Percentiles rank a stretch among this genome's conserved stretches.
These are phyloP conservation scores for Lepraria neglecta DNA, from an alignment of 495 filamentous ascomycete species.

Conservation along the genomic window DNA sequence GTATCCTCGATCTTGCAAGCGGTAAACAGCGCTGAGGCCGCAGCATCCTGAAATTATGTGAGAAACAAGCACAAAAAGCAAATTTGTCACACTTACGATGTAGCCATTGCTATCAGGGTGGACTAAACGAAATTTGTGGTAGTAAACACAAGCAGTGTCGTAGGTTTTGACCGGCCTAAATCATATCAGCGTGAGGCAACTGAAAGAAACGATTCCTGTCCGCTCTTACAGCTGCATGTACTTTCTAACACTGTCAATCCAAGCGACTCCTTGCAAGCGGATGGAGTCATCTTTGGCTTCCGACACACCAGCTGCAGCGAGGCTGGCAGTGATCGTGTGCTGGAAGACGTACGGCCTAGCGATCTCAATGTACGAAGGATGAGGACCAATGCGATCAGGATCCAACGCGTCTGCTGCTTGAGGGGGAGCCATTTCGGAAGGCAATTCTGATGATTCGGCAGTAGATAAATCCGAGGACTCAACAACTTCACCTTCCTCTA, in stretches of 20 bases:
- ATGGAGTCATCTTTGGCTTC: constrained; percentile 60
- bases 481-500: too few species aligned
- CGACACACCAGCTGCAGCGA: constrained; percentile 48
- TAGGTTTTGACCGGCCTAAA: constrained; percentile 71
- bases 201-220: not conserved
- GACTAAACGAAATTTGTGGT: constrained; percentile 78
- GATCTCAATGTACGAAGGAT: constrained; percentile 66
- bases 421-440: constrained; percentile 23
- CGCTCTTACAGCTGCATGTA: constrained; percentile 59
- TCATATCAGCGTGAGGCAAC: constrained; percentile 19
- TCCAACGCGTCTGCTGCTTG: constrained; percentile 18
- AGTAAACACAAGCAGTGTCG: constrained; percentile 76
- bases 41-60: constrained; percentile 57
- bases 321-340: constrained; percentile 52
- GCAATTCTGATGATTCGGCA: not conserved
- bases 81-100: constrained; percentile 17
- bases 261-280: constrained; percentile 68
- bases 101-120: constrained; percentile 59
- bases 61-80: constrained; percentile 23
- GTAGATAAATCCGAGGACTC: too few species aligned
- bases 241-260: constrained; percentile 73
- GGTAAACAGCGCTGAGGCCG: constrained; percentile 78
- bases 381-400: constrained; percentile 46
- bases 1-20: constrained; percentile 98
- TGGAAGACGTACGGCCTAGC: constrained; percentile 63